These are phyloP conservation scores for Gracilaria gracilis DNA, from an alignment of 23 red algal genomes.

Conservation along the genomic window DNA sequence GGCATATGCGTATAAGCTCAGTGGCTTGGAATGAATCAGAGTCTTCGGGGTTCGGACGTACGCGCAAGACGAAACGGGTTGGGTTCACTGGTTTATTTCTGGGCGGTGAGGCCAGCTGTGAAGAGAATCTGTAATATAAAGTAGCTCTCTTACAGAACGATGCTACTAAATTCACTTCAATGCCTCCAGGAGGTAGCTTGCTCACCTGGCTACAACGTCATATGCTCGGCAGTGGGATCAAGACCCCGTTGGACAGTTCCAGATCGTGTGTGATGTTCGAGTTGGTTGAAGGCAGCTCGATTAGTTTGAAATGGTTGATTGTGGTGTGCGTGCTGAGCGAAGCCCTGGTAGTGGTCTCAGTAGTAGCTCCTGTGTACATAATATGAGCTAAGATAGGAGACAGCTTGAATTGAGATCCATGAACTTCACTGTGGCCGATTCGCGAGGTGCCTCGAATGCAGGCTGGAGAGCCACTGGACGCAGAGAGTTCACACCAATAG, in stretches of 20 bases:
- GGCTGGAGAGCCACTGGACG: not conserved
- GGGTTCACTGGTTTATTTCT: not conserved
- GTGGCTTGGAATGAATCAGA: conserved; percentile 1
- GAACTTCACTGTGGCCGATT: not conserved
- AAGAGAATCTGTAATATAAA: not conserved
- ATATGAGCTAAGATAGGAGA: not conserved
- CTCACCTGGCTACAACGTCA: not conserved
- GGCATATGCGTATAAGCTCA: not conserved
- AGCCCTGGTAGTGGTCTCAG: not conserved
- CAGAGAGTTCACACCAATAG: not conserved
- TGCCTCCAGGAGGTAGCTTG: not conserved
- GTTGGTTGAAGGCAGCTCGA: not conserved
- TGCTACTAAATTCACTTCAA: not conserved
- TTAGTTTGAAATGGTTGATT: not conserved
- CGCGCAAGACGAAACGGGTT: not conserved
- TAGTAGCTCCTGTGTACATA: not conserved
- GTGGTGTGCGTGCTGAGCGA: not conserved
- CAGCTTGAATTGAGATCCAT: not conserved
- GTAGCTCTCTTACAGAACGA: not conserved
- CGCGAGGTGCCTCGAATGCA: not conserved
- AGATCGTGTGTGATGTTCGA: not conserved
- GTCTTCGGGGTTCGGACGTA: not conserved
- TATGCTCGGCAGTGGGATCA: not conserved
- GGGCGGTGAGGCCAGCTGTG: conserved; percentile 1
- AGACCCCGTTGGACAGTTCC: not conserved